Evolutionary conservation across 1,284 basidiomycete species (phyloP).

Genomic region (Irpex sp.): DNA sequence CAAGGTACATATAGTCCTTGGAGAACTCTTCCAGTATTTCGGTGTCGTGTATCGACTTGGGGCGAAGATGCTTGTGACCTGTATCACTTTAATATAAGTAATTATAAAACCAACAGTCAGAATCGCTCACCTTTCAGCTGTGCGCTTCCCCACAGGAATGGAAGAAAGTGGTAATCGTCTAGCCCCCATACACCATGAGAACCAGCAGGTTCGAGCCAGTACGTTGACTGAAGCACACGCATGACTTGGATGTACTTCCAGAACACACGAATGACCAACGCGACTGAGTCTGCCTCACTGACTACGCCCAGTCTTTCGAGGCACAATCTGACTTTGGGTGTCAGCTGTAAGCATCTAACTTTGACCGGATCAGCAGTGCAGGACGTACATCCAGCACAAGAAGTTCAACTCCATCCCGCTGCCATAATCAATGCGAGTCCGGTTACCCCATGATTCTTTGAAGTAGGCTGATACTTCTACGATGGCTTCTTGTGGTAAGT

Average conservation of each 20-base stretch:
- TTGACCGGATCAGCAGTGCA: not conserved
- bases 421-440: conserved; percentile 93
- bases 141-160: conserved; percentile 88
- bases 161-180: conserved; percentile 97
- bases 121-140: conserved; percentile 64
- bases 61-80: conserved; percentile 89
- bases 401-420: conserved; percentile 99
- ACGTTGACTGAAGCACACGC: conserved; percentile 88
- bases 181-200: conserved; percentile 99
- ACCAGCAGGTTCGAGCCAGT: conserved; percentile 97
- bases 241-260: conserved; percentile 95
- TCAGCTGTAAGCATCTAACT: conserved; percentile 1
- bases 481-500: conserved; percentile 54
- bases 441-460: conserved; percentile 87
- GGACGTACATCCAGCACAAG: conserved; percentile 87
- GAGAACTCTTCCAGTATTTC: conserved; percentile 94
- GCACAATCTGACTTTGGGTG: conserved; percentile 60
- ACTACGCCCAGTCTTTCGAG: conserved; percentile 75
- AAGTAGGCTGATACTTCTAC: conserved; percentile 81
- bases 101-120: not conserved
- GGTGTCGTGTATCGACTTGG: conserved; percentile 88
- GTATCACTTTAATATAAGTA: not conserved
- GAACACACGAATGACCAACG: conserved; percentile 84
- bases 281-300: conserved; percentile 62
- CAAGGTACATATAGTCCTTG: conserved; percentile 95